phyloP scores from a whole-genome alignment of 768 basidiomycete species.

The Chalciporus piperatus region DNA sequence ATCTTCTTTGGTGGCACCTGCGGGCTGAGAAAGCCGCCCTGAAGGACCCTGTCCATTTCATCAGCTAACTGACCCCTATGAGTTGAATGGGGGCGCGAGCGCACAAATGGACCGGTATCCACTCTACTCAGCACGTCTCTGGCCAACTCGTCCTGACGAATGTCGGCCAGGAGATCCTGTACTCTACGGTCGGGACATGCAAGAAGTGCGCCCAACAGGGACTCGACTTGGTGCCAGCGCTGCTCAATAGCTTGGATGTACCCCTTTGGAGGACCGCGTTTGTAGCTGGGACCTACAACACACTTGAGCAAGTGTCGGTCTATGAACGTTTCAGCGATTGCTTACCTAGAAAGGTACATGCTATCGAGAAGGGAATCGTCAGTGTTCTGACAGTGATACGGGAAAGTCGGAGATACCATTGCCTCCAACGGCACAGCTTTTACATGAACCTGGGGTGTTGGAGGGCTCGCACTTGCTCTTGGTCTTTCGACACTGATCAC shows the following conservation, averaged over 20 bases:
- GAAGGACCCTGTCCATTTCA: constrained; percentile 55
- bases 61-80: constrained; percentile 5
- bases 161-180: constrained; percentile 56
- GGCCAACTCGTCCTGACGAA: constrained; percentile 72
- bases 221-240: constrained; percentile 89
- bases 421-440: constrained; percentile 58
- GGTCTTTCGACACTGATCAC: constrained; percentile 84
- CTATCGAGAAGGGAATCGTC: constrained; percentile 33
- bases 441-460: constrained; percentile 49
- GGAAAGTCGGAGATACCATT: constrained; percentile 39
- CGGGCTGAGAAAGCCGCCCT: constrained; percentile 59
- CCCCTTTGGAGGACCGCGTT: constrained; percentile 84
- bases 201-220: constrained; percentile 78
- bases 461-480: constrained; percentile 82
- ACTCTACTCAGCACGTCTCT: constrained; percentile 74
- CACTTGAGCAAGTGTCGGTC: constrained; percentile 1
- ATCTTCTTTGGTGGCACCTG: constrained; percentile 69
- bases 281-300: constrained; percentile 66
- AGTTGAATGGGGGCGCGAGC: constrained; percentile 19
- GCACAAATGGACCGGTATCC: constrained; percentile 75
- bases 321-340: not conserved
- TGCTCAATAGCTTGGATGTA: constrained; percentile 94
- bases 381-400: constrained; percentile 1
- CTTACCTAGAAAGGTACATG: constrained; percentile 65
- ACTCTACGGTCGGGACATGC: constrained; percentile 68